Evolutionary conservation across 805 yeast genomes (phyloP).

Genomic region (Wickerhamiella azyma): DNA sequence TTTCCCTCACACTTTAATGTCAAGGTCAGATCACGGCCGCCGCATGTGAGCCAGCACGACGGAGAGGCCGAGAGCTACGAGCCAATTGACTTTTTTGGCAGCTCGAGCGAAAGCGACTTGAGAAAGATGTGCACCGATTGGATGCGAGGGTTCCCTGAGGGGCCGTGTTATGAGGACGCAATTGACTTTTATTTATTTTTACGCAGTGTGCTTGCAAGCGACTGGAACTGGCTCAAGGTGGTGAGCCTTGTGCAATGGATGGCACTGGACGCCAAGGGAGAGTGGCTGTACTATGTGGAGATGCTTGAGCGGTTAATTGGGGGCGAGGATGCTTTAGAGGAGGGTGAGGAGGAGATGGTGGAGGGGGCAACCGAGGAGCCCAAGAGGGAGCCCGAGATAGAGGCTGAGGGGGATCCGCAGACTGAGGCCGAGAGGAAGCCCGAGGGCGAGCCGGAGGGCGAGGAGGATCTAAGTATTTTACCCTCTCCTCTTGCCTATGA

Average conservation of each 20-base stretch:
- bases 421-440: no score
- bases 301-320: not conserved
- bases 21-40: not conserved
- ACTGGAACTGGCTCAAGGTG: conserved; percentile 20
- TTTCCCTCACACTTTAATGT: conserved; percentile 10
- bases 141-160: conserved; percentile 21
- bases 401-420: no score
- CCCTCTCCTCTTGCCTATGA: not conserved
- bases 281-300: not conserved
- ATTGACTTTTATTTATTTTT: conserved; percentile 28
- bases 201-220: conserved; percentile 20
- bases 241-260: conserved; percentile 17
- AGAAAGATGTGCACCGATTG: conserved; percentile 23
- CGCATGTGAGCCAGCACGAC: not conserved
- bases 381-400: no score
- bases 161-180: conserved; percentile 32
- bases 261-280: not conserved
- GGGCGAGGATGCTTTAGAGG: not conserved
- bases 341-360: no score
- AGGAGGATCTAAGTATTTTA: no score
- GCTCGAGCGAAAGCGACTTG: not conserved
- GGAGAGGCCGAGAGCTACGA: not conserved
- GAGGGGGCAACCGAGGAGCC: no score
- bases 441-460: no score
- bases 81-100: not conserved